These are phyloP conservation scores for Solanum acaule DNA, from an alignment of 257 asterid genomes.

Conservation along the genomic window DNA sequence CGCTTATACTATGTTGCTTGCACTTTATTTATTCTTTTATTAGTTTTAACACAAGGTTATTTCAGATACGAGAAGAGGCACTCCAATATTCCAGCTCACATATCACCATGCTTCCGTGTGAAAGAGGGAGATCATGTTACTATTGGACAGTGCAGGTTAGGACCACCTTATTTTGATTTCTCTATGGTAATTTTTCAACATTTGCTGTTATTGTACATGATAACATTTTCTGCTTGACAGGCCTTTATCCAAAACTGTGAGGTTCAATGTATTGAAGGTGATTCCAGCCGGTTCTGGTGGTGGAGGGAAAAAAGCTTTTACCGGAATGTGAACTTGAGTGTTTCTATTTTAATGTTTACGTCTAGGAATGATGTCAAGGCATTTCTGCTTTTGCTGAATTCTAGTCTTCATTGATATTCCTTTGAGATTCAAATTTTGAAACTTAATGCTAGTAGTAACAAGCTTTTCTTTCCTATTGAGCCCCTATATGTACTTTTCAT, in stretches of 20 bases:
- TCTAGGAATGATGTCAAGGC: not conserved
- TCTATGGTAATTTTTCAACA: not conserved
- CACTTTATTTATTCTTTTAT: not conserved
- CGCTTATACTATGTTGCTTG: not conserved
- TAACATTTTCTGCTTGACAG: not conserved
- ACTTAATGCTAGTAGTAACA: not conserved
- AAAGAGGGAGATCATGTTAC: conserved; percentile 38
- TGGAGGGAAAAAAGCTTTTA: conserved; percentile 14
- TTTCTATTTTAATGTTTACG: not conserved
- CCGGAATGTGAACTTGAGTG: not conserved
- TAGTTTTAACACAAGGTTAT: not conserved
- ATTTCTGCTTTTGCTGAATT: not conserved
- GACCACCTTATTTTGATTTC: not conserved
- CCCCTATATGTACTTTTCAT: not conserved
- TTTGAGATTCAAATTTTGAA: not conserved
- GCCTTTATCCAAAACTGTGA: conserved; percentile 36
- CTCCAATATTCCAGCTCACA: conserved; percentile 36
- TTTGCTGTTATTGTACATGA: not conserved
- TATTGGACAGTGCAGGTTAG: conserved; percentile 39
- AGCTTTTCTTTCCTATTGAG: not conserved
- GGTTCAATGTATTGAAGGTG: conserved; percentile 37
- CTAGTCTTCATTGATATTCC: not conserved
- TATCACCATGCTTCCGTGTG: conserved; percentile 33
- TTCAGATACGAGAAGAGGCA: conserved; percentile 40
- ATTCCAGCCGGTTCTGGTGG: conserved; percentile 37